Percentiles rank a stretch among this genome's conserved stretches.
phyloP scores from a whole-genome alignment of 225 moss, liverwort and hornwort species.

The Neckera pumila region DNA sequence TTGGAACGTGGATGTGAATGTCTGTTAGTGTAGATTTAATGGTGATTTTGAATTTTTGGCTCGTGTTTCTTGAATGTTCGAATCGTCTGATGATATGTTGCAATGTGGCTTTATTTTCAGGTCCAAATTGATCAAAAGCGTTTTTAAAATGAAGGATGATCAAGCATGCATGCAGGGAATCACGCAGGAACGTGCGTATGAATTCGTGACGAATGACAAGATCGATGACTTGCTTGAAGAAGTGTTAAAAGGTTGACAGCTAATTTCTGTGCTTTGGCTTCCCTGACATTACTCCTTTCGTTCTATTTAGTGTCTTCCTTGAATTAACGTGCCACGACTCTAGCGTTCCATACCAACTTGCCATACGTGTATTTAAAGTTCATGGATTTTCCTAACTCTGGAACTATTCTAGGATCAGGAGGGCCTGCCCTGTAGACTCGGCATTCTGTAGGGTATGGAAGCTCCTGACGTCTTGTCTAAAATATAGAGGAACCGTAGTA shows the following conservation, averaged over 20 bases:
- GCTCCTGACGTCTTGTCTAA: background rate
- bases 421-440: background rate
- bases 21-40: background rate
- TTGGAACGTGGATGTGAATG: background rate
- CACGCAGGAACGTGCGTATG: slow-evolving; percentile 69
- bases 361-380: background rate
- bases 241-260: slow-evolving; percentile 57
- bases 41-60: background rate
- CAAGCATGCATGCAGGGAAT: slow-evolving; percentile 69
- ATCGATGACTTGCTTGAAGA: slow-evolving; percentile 84
- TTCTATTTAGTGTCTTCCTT: background rate
- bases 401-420: background rate
- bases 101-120: slow-evolving; percentile 12
- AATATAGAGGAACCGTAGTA: background rate
- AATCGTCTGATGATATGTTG: background rate
- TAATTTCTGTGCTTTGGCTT: background rate
- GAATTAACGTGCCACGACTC: background rate
- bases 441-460: background rate
- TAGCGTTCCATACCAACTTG: background rate
- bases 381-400: background rate
- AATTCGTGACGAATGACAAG: slow-evolving; percentile 62
- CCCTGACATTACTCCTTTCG: background rate
- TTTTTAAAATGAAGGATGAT: slow-evolving; percentile 62
- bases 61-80: background rate
- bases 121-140: slow-evolving; percentile 67